Percentiles rank a stretch among this genome's conserved stretches.
These are phyloP conservation scores for Lomentospora prolificans DNA, from an alignment of 2,329 filamentous ascomycete genomes.

Conservation along the genomic window DNA sequence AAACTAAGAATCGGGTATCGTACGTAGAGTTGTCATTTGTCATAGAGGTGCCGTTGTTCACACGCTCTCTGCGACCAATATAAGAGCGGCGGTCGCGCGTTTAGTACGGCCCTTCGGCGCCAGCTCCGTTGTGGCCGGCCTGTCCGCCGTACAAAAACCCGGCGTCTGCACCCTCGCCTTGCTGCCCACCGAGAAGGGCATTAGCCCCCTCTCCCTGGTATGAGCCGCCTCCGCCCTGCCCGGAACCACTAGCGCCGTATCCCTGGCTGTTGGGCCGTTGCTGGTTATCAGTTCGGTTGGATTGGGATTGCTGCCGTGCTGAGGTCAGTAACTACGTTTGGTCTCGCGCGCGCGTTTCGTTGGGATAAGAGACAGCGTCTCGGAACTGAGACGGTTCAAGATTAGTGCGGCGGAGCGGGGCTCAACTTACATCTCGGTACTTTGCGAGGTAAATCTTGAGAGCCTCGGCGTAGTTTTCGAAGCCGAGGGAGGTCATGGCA, in stretches of 20 bases:
- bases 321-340: slow-evolving; percentile 6
- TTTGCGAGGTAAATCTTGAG: slow-evolving; percentile 97
- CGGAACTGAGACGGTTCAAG: too few relatives aligned
- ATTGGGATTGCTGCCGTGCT: slow-evolving; percentile 60
- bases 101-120: slow-evolving; percentile 42
- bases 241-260: slow-evolving; percentile 33
- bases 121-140: slow-evolving; percentile 48
- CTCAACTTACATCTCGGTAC: slow-evolving; percentile 81
- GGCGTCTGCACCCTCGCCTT: slow-evolving; percentile 30
- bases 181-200: slow-evolving; percentile 25
- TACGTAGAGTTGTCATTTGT: neutral
- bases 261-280: slow-evolving; percentile 43
- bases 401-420: neutral
- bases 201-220: slow-evolving; percentile 10
- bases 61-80: neutral
- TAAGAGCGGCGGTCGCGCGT: neutral
- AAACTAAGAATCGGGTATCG: neutral
- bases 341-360: too few relatives aligned
- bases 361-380: too few relatives aligned
- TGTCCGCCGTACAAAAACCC: slow-evolving; percentile 46
- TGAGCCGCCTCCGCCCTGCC: slow-evolving; percentile 30
- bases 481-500: slow-evolving; percentile 96
- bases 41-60: neutral
- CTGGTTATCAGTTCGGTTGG: slow-evolving; percentile 54
- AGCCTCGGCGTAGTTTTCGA: slow-evolving; percentile 97